Conservation (phyloP, 2,329 filamentous ascomycete genomes). For the Trichophyton schoenleinii region DNA sequence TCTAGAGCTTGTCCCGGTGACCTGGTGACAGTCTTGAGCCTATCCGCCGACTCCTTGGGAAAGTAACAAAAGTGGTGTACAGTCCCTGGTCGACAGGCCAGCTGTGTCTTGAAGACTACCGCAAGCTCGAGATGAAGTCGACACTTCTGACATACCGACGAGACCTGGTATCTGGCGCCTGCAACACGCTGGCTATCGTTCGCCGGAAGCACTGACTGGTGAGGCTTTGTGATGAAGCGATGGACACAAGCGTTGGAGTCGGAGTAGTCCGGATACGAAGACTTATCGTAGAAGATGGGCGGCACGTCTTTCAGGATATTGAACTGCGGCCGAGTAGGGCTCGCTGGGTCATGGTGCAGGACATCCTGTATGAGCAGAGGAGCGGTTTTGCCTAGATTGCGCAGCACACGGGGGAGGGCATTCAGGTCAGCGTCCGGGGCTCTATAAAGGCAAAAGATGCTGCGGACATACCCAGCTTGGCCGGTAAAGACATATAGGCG, state of each 20-base stretch:
- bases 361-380: slow-evolving; percentile 38
- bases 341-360: slow-evolving; percentile 32
- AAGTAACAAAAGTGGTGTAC: slow-evolving; percentile 50
- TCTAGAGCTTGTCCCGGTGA: slow-evolving; percentile 29
- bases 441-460: not conserved
- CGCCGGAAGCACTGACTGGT: slow-evolving; percentile 40
- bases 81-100: slow-evolving; percentile 37
- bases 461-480: not conserved
- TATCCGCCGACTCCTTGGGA: slow-evolving; percentile 19
- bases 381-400: slow-evolving; percentile 37
- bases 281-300: slow-evolving; percentile 33
- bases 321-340: slow-evolving; percentile 32
- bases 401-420: not conserved
- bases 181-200: slow-evolving; percentile 18
- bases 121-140: slow-evolving; percentile 49
- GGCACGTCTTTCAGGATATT: slow-evolving; percentile 49
- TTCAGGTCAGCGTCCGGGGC: not conserved
- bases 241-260: slow-evolving; percentile 45
- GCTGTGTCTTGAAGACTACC: slow-evolving; percentile 39
- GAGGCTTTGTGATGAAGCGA: slow-evolving; percentile 44
- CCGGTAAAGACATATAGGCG: slow-evolving; percentile 2
- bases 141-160: slow-evolving; percentile 50
- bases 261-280: slow-evolving; percentile 23
- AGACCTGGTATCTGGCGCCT: slow-evolving; percentile 40
- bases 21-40: slow-evolving; percentile 10